Evolutionary conservation across 2,329 filamentous ascomycete genomes (phyloP), one percentile per base, ranked within the genome.

Genomic region (Claviceps africana): DNA sequence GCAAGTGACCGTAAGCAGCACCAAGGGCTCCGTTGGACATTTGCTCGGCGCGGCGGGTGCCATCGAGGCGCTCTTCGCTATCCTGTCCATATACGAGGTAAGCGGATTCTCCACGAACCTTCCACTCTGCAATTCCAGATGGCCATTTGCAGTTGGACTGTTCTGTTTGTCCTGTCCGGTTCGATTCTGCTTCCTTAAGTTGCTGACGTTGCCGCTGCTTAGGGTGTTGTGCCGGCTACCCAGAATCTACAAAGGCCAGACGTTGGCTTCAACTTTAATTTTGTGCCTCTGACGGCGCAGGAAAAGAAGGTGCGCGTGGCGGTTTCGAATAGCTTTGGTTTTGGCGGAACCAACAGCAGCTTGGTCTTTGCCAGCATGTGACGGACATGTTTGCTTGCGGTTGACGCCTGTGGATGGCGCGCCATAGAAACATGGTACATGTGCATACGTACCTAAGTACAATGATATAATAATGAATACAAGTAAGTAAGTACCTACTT

Each of bases 281-380:
- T 96, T 65, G 82, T 95, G 3, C 80, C 89, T 0, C 73, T 81
- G 4, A 63, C 72, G 46, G 76, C 88, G 0, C 90, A 96, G 66
- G 67, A 85, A 50, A 82, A 80, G 57, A 64, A 73, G 2, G 79
- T 97, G 11, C 71, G 81, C 53, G 83, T 91, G 22, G 87, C 86
- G 5, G 61, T 98, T 53, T 93, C 88, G 3, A 98, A 98, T 63
- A 97, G 91, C 65, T 98, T 98, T 70, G 93, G 93, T 0, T 98
- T 98, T 70, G 93, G 93, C 11, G 93, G 93, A 17, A 97, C 91
- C 1, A 98, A 98, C 70, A 90, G 91, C 43, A 89, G 82, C 51
- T 71, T 98, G 39, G 89, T 89, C 50, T 91, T 97, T 61, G 76
- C 76, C 8, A 65, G 58, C 22, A 4, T 53, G 33, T 50, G 28